Evolutionary conservation across 768 basidiomycete species (phyloP), one percentile per base, ranked within the genome.

Genomic region (Paxillus involutus): DNA sequence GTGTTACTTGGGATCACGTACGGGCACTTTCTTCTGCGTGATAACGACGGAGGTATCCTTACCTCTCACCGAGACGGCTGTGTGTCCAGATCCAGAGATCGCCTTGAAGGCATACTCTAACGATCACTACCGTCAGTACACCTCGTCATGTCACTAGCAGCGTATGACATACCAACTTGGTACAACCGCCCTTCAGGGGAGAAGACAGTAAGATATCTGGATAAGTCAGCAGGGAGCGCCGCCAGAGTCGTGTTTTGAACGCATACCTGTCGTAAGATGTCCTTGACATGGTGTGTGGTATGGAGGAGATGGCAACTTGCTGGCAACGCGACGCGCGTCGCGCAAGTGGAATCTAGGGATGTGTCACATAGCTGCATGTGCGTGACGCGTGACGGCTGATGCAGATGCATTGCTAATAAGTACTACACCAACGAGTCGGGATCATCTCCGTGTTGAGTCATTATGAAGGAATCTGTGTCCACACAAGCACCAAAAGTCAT

Each of bases 31-130:
- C 77, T 94, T 94, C 77, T 98, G 97, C 19, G 96, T 98, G 63
- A 99, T 94, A 40, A 98, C 90, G 8, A 98, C 94, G 5, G 89
- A 81, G 6, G 94, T 96, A 63, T 98, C 95, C 71, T 91, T 91
- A 16, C 97, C 97, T 64, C 96, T 78, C 43, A 98, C 89, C 16
- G 95, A 82, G 47, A 99, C 81, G 1, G 96, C 85, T 2, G 97
- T 98, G 66, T 98, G 93, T 1, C 94, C 96, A 1, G 94, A 94
- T 51, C 93, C 94, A 58, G 94, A 93, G 71, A 98, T 98, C 45
- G 97, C 97, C 74, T 98, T 99, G 87, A 98, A 98, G 26, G 97
- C 96, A 80, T 98, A 98, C 77, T 98, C 95, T 98, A 57, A 48
- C 29, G 49, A 56, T 49, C 33, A 57, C 51, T 51, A 21, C 19